Base-by-base conservation (phyloP, 2,329 filamentous ascomycete genomes). In the Nigrograna mackinnonii region DNA sequence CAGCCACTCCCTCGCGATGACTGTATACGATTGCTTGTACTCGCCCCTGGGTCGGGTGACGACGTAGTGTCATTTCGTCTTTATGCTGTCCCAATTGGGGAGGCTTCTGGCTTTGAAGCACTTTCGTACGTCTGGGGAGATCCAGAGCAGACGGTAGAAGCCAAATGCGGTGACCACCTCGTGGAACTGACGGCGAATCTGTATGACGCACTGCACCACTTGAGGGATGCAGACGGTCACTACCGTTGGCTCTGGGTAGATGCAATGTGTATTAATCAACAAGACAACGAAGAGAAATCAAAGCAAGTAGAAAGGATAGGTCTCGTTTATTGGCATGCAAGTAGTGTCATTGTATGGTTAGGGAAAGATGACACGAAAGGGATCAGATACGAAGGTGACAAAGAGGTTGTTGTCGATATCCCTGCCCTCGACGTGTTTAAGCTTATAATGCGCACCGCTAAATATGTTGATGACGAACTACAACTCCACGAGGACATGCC, bases 111-210 rank as follows among this genome's bases (percentile, higher is more conserved):
- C 6, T 55, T 49, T 30, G 30, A 44, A 39, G 49, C 52, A 5
- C 37, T 55, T 6, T 55, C 52, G 3, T 55, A 55, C 26, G 47
- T 49, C 7, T 55, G 52, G 47, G 50, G 47, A n/a, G 39, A 49
- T 22, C 39, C 43, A 6, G 38, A 20, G 5, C 19, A 30, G 17
- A 43, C 44, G n/a, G 24, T 17, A 6, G 18, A 32, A 5, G 49
- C 51, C 19, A 16, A 35, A 4, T 44, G 46, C n/a, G 39, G 44
- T 14, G 30, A 17, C 16, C 16, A 13, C 13, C 7, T 11, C 4
- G 18, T 46, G 3, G 14, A 22, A 9, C 33, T 55, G 22, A 48
- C 49, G 6, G 19, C 16, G 1, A 50, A 47, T 36, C 41, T 55
- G 7, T 41, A 22, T 5, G 37, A 43, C 5, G 50, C 43, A 17